Base-by-base conservation (phyloP, 192 early-diverging fungal genomes). In the Gaertneriomyces sp. region DNA sequence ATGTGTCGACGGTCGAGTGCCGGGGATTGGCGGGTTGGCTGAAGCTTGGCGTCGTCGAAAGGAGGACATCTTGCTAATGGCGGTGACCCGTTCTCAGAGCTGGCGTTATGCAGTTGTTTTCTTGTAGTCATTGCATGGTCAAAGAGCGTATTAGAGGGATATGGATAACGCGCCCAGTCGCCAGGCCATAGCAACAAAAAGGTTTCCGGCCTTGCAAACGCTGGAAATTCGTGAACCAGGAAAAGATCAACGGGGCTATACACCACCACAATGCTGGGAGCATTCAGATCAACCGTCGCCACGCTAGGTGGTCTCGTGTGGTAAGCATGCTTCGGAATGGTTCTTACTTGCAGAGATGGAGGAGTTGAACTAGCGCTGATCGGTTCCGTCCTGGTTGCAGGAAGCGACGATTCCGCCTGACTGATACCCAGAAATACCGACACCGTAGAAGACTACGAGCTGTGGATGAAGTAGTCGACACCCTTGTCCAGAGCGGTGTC, bases 1-100 rank as follows among this genome's bases (percentile, higher is more conserved):
- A 66, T 90, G 88, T 0, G 89, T 81, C 41, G 90, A 92, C 4
- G 90, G 73, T 11, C 85, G 81, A 45, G 90, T 90, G 14, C 58
- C 53, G 14, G 45, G 89, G 89, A 1, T 79, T 71, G 20, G 89
- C 83, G 39, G 82, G 70, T 58, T 57, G 20, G 63, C 50, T 4
- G 63, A 16, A 4, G 69, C 61, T 12, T 44, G 25, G 12, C 69
- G 52, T 7, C 69, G 60, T 43, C 63, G 62, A 61, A 70, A 70
- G 1, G 69, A 70, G 20, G 54, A 47, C 69, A 70, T 70, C 7
- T 56, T 53, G 54, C 38, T 56, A 51, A 33, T 33, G 25, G 25
- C 25, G 25, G 25, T 33, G 25, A 2, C 25, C 25, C 0, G 1
- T 33, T 33, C 25, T 33, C 1, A 33, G 25, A 33, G 0, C 25